phyloP scores from a whole-genome alignment of 257 asterid species.

The Verbena officinalis region DNA sequence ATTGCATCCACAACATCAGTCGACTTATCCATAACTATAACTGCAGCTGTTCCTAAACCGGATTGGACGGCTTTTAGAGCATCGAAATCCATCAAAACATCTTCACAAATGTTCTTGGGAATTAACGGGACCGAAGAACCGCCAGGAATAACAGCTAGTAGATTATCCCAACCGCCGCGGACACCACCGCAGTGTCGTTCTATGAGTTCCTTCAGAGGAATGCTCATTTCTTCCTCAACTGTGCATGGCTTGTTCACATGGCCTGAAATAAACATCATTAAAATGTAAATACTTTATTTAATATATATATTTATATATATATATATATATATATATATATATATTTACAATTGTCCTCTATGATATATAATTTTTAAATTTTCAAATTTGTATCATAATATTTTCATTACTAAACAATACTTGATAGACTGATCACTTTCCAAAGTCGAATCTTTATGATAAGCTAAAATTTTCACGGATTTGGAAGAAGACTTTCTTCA shows the following conservation, averaged over 20 bases:
- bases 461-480: too few species aligned
- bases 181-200: slow-evolving; percentile 99
- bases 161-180: slow-evolving; percentile 98
- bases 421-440: too few species aligned
- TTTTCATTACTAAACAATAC: too few species aligned
- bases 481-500: too few species aligned
- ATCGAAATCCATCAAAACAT: slow-evolving; percentile 96
- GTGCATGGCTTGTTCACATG: slow-evolving; percentile 99
- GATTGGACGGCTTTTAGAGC: slow-evolving; percentile 98
- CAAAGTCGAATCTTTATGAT: too few species aligned
- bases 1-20: slow-evolving; percentile 96
- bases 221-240: slow-evolving; percentile 99
- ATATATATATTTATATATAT: too few species aligned
- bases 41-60: slow-evolving; percentile 98
- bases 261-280: too few species aligned
- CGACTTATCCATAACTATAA: slow-evolving; percentile 97
- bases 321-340: too few species aligned
- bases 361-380: too few species aligned
- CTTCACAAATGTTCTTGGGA: slow-evolving; percentile 83
- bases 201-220: slow-evolving; percentile 82
- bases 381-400: too few species aligned
- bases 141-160: slow-evolving; percentile 95
- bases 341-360: too few species aligned
- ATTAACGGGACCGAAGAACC: slow-evolving; percentile 95
- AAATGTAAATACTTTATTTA: too few species aligned